These are phyloP conservation scores for Geotrichum klebahnii DNA, from an alignment of 1,139 yeast species.

Conservation along the genomic window DNA sequence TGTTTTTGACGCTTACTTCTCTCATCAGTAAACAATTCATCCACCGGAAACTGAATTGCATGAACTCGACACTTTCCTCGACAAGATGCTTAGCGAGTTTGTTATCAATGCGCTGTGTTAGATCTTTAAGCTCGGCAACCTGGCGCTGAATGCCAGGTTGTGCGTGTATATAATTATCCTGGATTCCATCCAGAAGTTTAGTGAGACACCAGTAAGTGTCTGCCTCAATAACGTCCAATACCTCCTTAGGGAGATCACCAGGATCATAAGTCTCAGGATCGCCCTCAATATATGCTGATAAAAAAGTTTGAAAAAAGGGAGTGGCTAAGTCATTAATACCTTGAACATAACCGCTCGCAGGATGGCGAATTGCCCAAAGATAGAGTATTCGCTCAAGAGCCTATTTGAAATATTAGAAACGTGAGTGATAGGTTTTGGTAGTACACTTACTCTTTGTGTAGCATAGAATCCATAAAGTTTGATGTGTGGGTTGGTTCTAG, in stretches of 20 bases:
- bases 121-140: slow-evolving; percentile 70
- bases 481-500: slow-evolving; percentile 86
- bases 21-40: slow-evolving; percentile 97
- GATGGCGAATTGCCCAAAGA: slow-evolving; percentile 95
- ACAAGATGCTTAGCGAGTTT: slow-evolving; percentile 71
- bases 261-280: slow-evolving; percentile 60
- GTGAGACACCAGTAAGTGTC: slow-evolving; percentile 97
- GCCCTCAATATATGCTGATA: slow-evolving; percentile 59
- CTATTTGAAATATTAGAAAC: slow-evolving; percentile 25
- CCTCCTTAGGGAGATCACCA: slow-evolving; percentile 50
- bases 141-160: slow-evolving; percentile 96
- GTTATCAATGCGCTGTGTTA: slow-evolving; percentile 75
- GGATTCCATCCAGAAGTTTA: slow-evolving; percentile 83
- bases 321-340: slow-evolving; percentile 94
- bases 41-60: slow-evolving; percentile 96
- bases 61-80: slow-evolving; percentile 77
- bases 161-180: slow-evolving; percentile 94
- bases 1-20: slow-evolving; percentile 71
- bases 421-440: not conserved
- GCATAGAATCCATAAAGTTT: slow-evolving; percentile 63
- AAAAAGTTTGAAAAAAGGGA: slow-evolving; percentile 86
- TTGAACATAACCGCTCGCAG: slow-evolving; percentile 98
- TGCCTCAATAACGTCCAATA: slow-evolving; percentile 69
- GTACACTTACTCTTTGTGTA: slow-evolving; percentile 51
- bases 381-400: slow-evolving; percentile 75